A percentile compares a stretch with the other conserved stretches of the same genome.
Evolutionary conservation across 352 stramenopile species (phyloP).

Genomic region (Pythium guiyangense): DNA sequence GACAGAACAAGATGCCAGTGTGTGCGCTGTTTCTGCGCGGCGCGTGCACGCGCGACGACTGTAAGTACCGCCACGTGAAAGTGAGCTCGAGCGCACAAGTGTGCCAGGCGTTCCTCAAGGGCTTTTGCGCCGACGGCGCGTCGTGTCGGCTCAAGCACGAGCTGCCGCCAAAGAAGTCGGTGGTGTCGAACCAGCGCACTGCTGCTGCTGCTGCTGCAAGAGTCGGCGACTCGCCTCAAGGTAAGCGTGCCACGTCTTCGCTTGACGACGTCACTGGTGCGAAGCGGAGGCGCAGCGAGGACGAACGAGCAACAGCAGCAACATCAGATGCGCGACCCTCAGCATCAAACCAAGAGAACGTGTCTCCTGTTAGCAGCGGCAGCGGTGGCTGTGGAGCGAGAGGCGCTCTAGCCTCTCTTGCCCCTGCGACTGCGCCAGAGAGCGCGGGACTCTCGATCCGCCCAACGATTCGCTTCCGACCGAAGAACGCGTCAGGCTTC

Average conservation of each 20-base stretch:
- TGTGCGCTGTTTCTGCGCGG: slow-evolving; percentile 77
- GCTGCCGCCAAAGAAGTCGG: slow-evolving; percentile 27
- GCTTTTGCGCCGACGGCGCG: slow-evolving; percentile 54
- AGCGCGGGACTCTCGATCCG: slow-evolving; percentile 38
- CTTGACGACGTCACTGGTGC: background rate
- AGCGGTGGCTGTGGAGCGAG: background rate
- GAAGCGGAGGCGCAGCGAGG: background rate
- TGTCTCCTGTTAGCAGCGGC: background rate
- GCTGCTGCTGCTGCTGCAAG: too few relatives aligned
- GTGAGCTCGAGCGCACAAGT: slow-evolving; percentile 58
- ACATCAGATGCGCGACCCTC: background rate
- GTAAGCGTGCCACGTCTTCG: slow-evolving; percentile 21
- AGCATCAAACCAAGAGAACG: slow-evolving; percentile 10
- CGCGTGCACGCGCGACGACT: slow-evolving; percentile 64
- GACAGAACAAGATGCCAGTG: slow-evolving; percentile 80
- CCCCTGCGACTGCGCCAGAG: background rate
- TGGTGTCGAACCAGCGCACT: slow-evolving; percentile 4
- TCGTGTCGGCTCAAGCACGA: slow-evolving; percentile 63
- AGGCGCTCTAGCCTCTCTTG: background rate
- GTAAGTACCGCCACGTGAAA: slow-evolving; percentile 81
- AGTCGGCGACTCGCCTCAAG: slow-evolving; percentile 13
- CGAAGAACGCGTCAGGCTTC: slow-evolving; percentile 39
- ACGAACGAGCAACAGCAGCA: background rate
- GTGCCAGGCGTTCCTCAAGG: slow-evolving; percentile 61
- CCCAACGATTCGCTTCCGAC: slow-evolving; percentile 68